Evolutionary conservation across 495 filamentous ascomycete species (phyloP), one percentile per base, ranked within the genome.

Genomic region (Penicillium taxi): DNA sequence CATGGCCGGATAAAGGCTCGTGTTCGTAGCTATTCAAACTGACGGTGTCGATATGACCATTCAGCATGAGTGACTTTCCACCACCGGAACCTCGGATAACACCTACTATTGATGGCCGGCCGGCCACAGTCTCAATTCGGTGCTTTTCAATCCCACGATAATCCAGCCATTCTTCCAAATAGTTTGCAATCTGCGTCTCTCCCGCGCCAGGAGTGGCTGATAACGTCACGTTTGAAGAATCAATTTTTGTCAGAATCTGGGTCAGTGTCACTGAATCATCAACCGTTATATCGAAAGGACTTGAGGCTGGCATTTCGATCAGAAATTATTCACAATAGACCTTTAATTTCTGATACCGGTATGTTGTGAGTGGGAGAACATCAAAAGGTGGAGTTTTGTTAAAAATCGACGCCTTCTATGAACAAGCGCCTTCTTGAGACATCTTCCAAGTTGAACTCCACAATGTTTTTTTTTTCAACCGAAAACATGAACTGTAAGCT

Each of bases 1-100:
- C 33, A 0, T 39, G 37, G 0, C 69, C 69, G 4, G 56, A 61
- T 5, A 73, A 45, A 4, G 65, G 55, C 39, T 69, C 58, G 11
- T 39, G 13, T 12, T 66, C 62, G 40, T 73, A 72, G 24, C 58
- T 66, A 6, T 50, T 41, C 3, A 64, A 45, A 31, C 54, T 70
- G 27, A 70, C 65, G 0, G 67, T 73, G 40, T 73, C 69, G 5
- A 67, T 53, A 35, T 73, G 67, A 2, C 69, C 67, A 26, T 72
- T 72, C 40, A 72, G 58, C 62, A 73, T 69, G 4, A 73, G 50
- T 3, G 59, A 64, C 27, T 61, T 58, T 28, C 67, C 66, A 11
- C 53, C 65, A 4, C 67, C 69, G 0, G 33, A 53, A 9, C 67
- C 66, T 4, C 56, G 52, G 5, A 67, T 43, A n/a, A 67, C 46